Conservation (phyloP, 345 rosid genomes). For the Abelmoschus esculentus region DNA sequence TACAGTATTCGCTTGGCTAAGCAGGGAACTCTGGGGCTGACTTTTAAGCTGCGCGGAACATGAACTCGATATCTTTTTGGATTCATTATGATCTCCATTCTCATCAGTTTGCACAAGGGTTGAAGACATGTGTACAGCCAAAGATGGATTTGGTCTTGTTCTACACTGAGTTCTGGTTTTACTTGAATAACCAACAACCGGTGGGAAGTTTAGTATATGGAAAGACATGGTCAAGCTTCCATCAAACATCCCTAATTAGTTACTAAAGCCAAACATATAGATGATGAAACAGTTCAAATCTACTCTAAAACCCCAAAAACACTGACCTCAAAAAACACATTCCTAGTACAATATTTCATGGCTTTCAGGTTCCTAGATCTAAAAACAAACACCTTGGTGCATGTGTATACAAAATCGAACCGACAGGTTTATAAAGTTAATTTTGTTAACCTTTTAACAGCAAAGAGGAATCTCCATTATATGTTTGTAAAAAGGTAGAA, state of each 20-base stretch:
- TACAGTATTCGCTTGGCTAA: constrained; percentile 26
- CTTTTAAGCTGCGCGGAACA: background rate
- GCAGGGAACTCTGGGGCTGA: constrained; percentile 11
- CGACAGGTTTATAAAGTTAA: background rate
- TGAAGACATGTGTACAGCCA: constrained; percentile 16
- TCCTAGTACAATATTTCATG: background rate
- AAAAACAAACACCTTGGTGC: background rate
- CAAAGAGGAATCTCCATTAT: background rate
- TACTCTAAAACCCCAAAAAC: background rate
- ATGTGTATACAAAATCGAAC: background rate
- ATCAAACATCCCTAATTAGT: constrained; percentile 16
- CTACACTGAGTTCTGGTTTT: constrained; percentile 17
- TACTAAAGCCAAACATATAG: background rate
- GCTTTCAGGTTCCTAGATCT: background rate
- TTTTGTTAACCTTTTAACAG: background rate
- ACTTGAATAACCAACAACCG: constrained; percentile 12
- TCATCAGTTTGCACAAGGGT: constrained; percentile 16
- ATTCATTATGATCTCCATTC: constrained; percentile 12
- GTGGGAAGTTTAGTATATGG: constrained; percentile 8
- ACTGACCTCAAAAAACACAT: background rate
- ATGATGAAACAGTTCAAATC: background rate
- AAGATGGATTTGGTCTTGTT: constrained; percentile 14
- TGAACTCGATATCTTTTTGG: constrained; percentile 21
- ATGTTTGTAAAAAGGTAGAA: background rate
- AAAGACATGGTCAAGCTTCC: constrained; percentile 20